A percentile compares a stretch with the other conserved stretches of the same genome.
phyloP scores from a whole-genome alignment of 768 basidiomycete genomes.

The Suillus placidus region DNA sequence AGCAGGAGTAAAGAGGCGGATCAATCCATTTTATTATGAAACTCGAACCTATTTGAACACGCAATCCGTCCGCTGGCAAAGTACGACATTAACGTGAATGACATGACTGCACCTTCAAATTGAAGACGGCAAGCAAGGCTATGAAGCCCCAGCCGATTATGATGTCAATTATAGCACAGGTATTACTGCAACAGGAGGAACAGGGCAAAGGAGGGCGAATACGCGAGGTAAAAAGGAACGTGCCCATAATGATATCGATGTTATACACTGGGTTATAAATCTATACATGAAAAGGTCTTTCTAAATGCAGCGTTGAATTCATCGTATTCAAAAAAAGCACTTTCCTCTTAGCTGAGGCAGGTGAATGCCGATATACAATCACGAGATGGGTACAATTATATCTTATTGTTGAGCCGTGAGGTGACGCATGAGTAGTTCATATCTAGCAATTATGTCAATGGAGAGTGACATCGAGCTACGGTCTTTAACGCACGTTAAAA shows the following conservation, averaged over 20 bases:
- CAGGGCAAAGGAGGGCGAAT: neutral
- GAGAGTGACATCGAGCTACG: slow-evolving; percentile 6
- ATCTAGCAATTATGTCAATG: slow-evolving; percentile 20
- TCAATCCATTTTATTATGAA: neutral
- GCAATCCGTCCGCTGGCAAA: neutral
- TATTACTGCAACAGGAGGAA: neutral
- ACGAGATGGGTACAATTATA: neutral
- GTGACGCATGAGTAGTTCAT: slow-evolving; percentile 37
- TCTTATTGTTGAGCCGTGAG: slow-evolving; percentile 20
- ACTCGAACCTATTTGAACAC: neutral
- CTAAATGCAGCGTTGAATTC: slow-evolving; percentile 19
- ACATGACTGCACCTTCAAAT: neutral
- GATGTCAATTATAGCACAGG: neutral
- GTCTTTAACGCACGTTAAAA: slow-evolving; percentile 50
- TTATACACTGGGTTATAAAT: slow-evolving; percentile 18
- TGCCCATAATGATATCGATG: neutral
- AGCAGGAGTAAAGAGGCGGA: neutral
- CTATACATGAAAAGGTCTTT: slow-evolving; percentile 13
- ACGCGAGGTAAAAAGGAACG: neutral
- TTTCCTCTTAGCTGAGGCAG: slow-evolving; percentile 17
- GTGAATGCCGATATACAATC: neutral
- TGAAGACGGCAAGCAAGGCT: neutral
- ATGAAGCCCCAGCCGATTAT: neutral
- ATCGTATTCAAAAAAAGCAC: slow-evolving; percentile 1
- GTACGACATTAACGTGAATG: neutral